Conservation (phyloP, 1,284 basidiomycete species). For the Cutaneotrichosporon cutaneum region DNA sequence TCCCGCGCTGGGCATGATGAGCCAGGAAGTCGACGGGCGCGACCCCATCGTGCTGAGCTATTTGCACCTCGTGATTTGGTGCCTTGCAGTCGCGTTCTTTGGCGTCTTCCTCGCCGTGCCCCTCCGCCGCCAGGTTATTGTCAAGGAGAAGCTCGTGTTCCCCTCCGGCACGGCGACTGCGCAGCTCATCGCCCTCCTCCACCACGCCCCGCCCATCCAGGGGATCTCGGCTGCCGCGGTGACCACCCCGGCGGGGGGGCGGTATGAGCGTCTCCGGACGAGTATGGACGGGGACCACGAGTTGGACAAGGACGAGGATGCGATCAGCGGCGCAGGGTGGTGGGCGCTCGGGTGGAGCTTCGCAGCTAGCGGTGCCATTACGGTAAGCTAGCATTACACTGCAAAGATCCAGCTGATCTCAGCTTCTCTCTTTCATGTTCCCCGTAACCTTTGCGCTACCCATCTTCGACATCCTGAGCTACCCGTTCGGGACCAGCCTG, state of each 20-base stretch:
- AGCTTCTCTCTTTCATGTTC: conserved; percentile 69
- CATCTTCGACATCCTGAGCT: conserved; percentile 67
- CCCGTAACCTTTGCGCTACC: conserved; percentile 89
- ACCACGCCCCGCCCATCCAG: conserved; percentile 53
- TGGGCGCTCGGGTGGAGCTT: conserved; percentile 72
- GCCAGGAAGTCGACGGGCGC: conserved; percentile 69
- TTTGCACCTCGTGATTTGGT: conserved; percentile 72
- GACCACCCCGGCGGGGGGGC: conserved; percentile 9
- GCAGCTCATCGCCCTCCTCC: conserved; percentile 89
- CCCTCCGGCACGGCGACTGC: conserved; percentile 97
- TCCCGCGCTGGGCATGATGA: conserved; percentile 79
- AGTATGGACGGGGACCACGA: conserved; percentile 1
- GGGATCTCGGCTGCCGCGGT: background rate
- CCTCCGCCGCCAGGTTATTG: conserved; percentile 90
- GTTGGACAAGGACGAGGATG: conserved; percentile 27
- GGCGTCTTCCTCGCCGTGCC: conserved; percentile 94
- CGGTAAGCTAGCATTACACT: conserved; percentile 64
- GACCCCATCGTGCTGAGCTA: conserved; percentile 73
- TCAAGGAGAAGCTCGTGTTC: conserved; percentile 89
- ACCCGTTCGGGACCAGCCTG: conserved; percentile 59
- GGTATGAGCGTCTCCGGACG: conserved; percentile 36
- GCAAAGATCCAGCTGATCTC: conserved; percentile 8
- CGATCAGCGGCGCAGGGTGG: conserved; percentile 68
- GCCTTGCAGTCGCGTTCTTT: conserved; percentile 74
- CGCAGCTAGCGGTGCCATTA: conserved; percentile 65